Evolutionary conservation across 371 early-diverging fungal species (phyloP).

Genomic region (Mucor ambiguus): DNA sequence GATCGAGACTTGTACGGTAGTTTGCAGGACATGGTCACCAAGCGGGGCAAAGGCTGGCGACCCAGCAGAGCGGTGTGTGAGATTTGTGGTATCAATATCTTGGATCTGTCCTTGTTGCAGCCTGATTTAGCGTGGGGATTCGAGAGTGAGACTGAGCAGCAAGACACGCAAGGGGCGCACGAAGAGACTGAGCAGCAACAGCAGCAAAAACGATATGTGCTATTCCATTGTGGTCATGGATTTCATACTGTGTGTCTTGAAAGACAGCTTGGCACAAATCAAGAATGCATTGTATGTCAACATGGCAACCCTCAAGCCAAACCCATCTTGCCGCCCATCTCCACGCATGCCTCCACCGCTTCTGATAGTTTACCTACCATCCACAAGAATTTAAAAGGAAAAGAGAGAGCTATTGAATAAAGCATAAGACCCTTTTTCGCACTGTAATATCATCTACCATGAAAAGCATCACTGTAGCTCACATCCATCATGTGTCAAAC

Average conservation of each 20-base stretch:
- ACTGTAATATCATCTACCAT: not conserved
- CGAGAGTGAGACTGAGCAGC: conserved; percentile 8
- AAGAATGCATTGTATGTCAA: conserved; percentile 34
- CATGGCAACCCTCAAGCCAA: conserved; percentile 25
- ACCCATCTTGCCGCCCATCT: conserved; percentile 5
- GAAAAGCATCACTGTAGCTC: not conserved
- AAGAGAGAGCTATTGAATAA: conserved; percentile 14
- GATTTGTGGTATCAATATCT: conserved; percentile 55
- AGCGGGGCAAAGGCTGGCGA: conserved; percentile 64
- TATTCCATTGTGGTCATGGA: conserved; percentile 66
- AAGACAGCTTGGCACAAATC: conserved; percentile 24
- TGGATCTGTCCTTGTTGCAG: conserved; percentile 48
- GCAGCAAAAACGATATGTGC: conserved; percentile 34
- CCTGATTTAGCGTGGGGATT: conserved; percentile 40
- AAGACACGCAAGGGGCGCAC: not conserved
- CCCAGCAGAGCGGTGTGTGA: conserved; percentile 62
- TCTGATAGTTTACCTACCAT: not conserved
- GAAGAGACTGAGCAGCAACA: not conserved
- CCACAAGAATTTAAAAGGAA: conserved; percentile 6
- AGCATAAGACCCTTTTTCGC: not conserved
- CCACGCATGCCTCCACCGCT: not conserved
- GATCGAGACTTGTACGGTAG: conserved; percentile 65
- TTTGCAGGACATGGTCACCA: conserved; percentile 60
- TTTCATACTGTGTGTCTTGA: conserved; percentile 63
- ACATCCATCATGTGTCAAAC: not conserved